Conservation (phyloP, 768 basidiomycete genomes). For the Boletellus ananas region DNA sequence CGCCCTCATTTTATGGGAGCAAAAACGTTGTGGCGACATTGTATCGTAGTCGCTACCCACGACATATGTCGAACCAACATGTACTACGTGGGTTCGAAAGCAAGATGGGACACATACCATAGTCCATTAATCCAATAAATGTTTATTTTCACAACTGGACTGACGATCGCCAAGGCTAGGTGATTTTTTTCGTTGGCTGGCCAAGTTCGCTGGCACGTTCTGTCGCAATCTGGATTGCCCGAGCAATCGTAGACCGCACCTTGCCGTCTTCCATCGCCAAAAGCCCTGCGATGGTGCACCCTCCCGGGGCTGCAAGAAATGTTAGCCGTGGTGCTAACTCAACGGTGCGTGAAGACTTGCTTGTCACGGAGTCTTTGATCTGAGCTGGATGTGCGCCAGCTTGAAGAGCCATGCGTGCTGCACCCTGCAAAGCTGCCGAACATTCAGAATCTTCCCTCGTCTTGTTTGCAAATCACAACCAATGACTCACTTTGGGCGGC, state of each 20-base stretch:
- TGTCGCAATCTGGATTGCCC: conserved; percentile 92
- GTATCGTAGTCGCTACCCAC: conserved; percentile 32
- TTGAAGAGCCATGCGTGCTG: conserved; percentile 92
- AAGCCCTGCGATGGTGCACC: conserved; percentile 97
- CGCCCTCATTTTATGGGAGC: conserved; percentile 98
- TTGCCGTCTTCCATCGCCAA: conserved; percentile 91
- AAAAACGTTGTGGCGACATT: conserved; percentile 40
- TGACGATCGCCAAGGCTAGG: background rate
- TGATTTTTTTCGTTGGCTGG: conserved; percentile 55
- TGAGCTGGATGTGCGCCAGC: conserved; percentile 90
- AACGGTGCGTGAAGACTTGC: conserved; percentile 42
- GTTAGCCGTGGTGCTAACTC: background rate
- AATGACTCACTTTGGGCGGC: conserved; percentile 82
- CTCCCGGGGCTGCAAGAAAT: conserved; percentile 77
- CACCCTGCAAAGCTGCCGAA: conserved; percentile 81
- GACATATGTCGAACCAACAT: conserved; percentile 29
- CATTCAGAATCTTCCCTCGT: background rate
- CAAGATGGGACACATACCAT: conserved; percentile 29
- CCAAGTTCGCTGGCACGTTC: conserved; percentile 85
- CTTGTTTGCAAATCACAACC: background rate
- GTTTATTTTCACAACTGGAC: background rate
- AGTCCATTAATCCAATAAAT: background rate
- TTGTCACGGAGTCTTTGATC: conserved; percentile 96
- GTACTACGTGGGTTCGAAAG: conserved; percentile 33
- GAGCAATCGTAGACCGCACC: conserved; percentile 90